Conservation (phyloP, 495 filamentous ascomycete genomes). For the Hypoxylon crocopeplum region DNA sequence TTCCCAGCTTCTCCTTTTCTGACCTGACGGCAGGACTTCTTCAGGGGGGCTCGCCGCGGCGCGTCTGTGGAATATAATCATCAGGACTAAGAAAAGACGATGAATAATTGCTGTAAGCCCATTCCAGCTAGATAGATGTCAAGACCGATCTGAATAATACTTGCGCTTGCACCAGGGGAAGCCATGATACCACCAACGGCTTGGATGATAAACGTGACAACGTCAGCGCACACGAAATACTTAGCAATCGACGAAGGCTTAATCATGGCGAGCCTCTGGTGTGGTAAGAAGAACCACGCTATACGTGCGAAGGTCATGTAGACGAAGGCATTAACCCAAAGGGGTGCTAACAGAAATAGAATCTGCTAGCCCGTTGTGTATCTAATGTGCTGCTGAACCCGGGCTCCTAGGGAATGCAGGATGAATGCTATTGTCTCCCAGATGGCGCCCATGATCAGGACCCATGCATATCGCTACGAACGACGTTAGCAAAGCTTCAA, state of each 20-base stretch:
- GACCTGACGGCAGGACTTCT: background rate
- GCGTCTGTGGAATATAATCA: slow-evolving; percentile 56
- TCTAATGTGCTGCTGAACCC: slow-evolving; percentile 46
- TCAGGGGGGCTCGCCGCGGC: slow-evolving; percentile 19
- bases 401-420: slow-evolving; percentile 43
- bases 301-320: slow-evolving; percentile 73
- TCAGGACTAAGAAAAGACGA: slow-evolving; percentile 59
- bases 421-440: slow-evolving; percentile 51
- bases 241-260: slow-evolving; percentile 56
- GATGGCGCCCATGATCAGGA: slow-evolving; percentile 46
- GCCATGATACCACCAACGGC: slow-evolving; percentile 57
- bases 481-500: slow-evolving; percentile 1
- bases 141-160: slow-evolving; percentile 47
- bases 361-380: slow-evolving; percentile 41
- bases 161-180: slow-evolving; percentile 23
- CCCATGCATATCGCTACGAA: slow-evolving; percentile 47
- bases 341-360: slow-evolving; percentile 54
- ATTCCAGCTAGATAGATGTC: slow-evolving; percentile 69
- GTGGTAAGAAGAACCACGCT: slow-evolving; percentile 63
- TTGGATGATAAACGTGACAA: slow-evolving; percentile 70
- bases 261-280: slow-evolving; percentile 55
- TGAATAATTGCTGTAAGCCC: slow-evolving; percentile 65
- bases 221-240: slow-evolving; percentile 69
- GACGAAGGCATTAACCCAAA: slow-evolving; percentile 69
- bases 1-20: slow-evolving; percentile 45